phyloP scores from a whole-genome alignment of 495 filamentous ascomycete species.

The Hamigera avellanea region DNA sequence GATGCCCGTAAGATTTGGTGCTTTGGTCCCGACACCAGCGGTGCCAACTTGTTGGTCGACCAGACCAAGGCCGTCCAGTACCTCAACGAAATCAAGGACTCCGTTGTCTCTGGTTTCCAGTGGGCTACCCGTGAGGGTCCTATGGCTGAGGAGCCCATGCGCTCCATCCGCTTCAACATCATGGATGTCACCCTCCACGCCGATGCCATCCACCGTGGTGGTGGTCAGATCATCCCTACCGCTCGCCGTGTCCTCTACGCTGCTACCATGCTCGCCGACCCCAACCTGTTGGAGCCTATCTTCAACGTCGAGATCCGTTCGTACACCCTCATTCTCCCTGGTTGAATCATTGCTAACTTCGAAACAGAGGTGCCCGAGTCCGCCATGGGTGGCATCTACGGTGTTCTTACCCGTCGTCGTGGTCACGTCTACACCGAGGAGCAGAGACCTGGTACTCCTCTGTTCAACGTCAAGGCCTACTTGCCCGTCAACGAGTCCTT shows the following conservation, averaged over 20 bases:
- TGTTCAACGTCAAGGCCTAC: slow-evolving; percentile 99
- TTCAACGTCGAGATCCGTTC: slow-evolving; percentile 99
- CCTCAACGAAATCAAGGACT: slow-evolving; percentile 99
- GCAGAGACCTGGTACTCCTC: slow-evolving; percentile 95
- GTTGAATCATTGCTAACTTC: too few species aligned
- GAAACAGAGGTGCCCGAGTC: slow-evolving; percentile 98
- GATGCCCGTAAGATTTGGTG: slow-evolving; percentile 99
- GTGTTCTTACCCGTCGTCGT: slow-evolving; percentile 94
- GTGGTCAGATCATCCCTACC: slow-evolving; percentile 97
- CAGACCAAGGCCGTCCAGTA: slow-evolving; percentile 99
- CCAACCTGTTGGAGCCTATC: slow-evolving; percentile 87
- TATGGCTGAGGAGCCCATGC: slow-evolving; percentile 96
- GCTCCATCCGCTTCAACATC: slow-evolving; percentile 94
- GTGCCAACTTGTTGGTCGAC: slow-evolving; percentile 97
- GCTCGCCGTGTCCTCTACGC: slow-evolving; percentile 96
- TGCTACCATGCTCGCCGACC: slow-evolving; percentile 79
- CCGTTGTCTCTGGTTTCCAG: slow-evolving; percentile 99
- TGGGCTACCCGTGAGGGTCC: slow-evolving; percentile 98
- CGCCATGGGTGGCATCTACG: slow-evolving; percentile 99
- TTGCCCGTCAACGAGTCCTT: slow-evolving; percentile 99
- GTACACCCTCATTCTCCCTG: too few species aligned
- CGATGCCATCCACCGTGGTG: slow-evolving; percentile 98
- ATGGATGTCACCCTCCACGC: slow-evolving; percentile 99
- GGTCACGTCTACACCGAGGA: slow-evolving; percentile 98
- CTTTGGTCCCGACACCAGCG: slow-evolving; percentile 95